These are phyloP conservation scores for Saccharum officinarum DNA, from an alignment of 176 grass and related monocot genomes.

Conservation along the genomic window DNA sequence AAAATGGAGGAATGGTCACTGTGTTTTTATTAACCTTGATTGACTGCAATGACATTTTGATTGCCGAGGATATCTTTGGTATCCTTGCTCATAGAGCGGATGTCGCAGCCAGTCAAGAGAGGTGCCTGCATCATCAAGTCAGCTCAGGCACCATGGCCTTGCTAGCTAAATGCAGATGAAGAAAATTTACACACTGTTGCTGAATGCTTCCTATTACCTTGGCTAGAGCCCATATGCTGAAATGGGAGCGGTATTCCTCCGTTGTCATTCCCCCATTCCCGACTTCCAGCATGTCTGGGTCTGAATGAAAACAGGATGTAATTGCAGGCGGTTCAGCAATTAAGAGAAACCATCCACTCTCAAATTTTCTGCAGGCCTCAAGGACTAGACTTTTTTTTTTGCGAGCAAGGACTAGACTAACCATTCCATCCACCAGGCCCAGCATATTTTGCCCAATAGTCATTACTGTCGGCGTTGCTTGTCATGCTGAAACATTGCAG, in stretches of 20 bases:
- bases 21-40: conserved; percentile 54
- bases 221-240: conserved; percentile 58
- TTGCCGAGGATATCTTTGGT: conserved; percentile 61
- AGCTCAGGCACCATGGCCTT: neutral
- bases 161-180: neutral
- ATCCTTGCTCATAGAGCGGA: conserved; percentile 49
- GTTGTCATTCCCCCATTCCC: conserved; percentile 47
- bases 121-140: conserved; percentile 52
- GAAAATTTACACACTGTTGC: neutral
- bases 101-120: conserved; percentile 68
- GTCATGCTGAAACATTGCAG: conserved; percentile 47
- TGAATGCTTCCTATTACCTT: conserved; percentile 28
- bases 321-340: neutral
- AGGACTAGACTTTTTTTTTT: conserved; percentile 7
- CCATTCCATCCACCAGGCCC: conserved; percentile 77
- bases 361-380: neutral
- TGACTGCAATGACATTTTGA: conserved; percentile 74
- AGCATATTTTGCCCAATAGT: conserved; percentile 59
- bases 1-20: neutral
- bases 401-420: no score
- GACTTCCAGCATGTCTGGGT: conserved; percentile 58
- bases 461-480: conserved; percentile 37
- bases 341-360: neutral
- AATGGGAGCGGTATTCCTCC: conserved; percentile 47
- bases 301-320: conserved; percentile 10